phyloP scores from a whole-genome alignment of 139 green algal species.

The Tetraselmis striata region DNA sequence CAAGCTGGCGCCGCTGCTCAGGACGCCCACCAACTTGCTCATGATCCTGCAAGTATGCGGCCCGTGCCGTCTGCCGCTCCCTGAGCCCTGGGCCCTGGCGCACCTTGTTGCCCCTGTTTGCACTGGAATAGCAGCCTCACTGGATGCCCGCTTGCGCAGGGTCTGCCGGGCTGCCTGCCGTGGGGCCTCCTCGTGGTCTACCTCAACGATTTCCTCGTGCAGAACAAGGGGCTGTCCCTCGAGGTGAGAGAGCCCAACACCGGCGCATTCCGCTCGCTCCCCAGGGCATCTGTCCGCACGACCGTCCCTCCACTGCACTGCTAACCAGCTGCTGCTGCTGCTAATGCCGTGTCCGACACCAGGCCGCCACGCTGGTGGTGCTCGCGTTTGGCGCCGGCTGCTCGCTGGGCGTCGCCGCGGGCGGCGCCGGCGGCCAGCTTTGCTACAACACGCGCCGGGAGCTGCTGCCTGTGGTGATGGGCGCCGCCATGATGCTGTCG shows the following conservation, averaged over 20 bases:
- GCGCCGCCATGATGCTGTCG: not conserved
- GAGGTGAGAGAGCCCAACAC: no score
- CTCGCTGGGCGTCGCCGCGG: slow-evolving; percentile 51
- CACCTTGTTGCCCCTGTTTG: no score
- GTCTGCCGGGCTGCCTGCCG: slow-evolving; percentile 62
- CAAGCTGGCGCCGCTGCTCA: slow-evolving; percentile 46
- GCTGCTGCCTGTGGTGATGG: not conserved
- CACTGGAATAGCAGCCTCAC: not conserved
- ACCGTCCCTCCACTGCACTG: no score
- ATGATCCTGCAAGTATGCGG: slow-evolving; percentile 53
- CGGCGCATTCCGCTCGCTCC: no score
- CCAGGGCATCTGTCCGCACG: no score
- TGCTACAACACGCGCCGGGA: not conserved
- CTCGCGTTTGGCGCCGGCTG: slow-evolving; percentile 63
- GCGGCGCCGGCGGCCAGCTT: slow-evolving; percentile 27
- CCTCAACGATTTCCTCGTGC: slow-evolving; percentile 74
- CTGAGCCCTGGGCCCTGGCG: no score
- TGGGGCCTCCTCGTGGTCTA: slow-evolving; percentile 75
- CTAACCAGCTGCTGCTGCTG: no score
- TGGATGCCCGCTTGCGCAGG: no score
- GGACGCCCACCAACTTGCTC: slow-evolving; percentile 56
- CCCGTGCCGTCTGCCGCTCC: no score
- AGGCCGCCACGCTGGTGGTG: slow-evolving; percentile 46
- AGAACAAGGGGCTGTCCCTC: slow-evolving; percentile 35
- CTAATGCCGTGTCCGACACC: slow-evolving; percentile 6